Conservation (phyloP, 2,329 filamentous ascomycete species). For the Botrytis medusae region DNA sequence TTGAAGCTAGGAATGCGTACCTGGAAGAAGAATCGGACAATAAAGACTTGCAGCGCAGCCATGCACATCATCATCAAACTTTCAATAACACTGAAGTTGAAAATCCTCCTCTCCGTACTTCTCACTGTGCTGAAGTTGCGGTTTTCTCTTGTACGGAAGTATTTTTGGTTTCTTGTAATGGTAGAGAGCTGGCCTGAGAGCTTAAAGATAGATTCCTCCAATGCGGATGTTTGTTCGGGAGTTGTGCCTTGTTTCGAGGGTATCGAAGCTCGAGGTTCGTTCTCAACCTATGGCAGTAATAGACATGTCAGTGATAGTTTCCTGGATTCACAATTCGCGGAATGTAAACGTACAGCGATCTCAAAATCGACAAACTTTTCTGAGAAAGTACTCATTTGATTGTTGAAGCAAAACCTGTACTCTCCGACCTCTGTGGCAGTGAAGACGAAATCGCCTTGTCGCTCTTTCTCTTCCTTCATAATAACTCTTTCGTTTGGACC, state of each 20-base stretch:
- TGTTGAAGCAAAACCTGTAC: conserved; percentile 97
- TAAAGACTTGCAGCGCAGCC: conserved; percentile 94
- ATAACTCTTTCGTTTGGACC: conserved; percentile 80
- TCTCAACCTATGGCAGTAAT: conserved; percentile 69
- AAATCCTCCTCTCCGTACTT: conserved; percentile 92
- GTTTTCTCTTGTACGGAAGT: conserved; percentile 98
- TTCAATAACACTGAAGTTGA: conserved; percentile 96
- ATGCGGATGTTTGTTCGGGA: conserved; percentile 81
- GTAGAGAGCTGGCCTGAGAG: conserved; percentile 90
- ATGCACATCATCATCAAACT: conserved; percentile 88
- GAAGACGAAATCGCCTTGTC: conserved; percentile 97
- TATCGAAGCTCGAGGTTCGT: conserved; percentile 77
- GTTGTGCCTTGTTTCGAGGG: conserved; percentile 86
- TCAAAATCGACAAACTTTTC: conserved; percentile 99
- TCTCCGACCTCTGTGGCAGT: conserved; percentile 85
- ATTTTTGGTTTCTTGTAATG: conserved; percentile 96
- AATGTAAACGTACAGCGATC: conserved; percentile 69
- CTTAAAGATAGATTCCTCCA: conserved; percentile 92
- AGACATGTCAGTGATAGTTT: conserved; percentile 5
- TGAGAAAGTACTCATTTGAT: conserved; percentile 95
- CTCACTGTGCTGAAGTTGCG: conserved; percentile 97
- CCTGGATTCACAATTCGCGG: neutral
- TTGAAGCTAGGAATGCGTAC: conserved; percentile 44
- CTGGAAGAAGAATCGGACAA: conserved; percentile 99
- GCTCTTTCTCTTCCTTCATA: conserved; percentile 82